These are phyloP conservation scores for Sugiyamaella marilandica DNA, from an alignment of 805 yeast genomes.

Conservation along the genomic window DNA sequence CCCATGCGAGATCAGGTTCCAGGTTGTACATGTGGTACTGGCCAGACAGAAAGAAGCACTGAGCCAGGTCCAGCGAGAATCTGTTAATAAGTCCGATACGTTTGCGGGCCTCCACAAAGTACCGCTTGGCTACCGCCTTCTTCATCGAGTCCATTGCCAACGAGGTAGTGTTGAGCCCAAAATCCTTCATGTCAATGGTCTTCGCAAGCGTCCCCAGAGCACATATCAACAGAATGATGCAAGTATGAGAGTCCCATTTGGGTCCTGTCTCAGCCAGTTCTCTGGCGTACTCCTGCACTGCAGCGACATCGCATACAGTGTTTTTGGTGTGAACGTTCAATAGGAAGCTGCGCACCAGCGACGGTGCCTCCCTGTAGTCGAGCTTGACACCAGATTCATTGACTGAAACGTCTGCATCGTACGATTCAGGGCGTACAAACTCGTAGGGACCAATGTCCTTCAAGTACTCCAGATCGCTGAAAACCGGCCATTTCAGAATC, in stretches of 20 bases:
- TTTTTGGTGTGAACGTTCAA: conserved; percentile 16
- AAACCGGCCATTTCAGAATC: conserved; percentile 16
- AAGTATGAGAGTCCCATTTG: conserved; percentile 14
- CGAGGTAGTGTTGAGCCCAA: conserved; percentile 7
- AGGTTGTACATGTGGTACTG: conserved; percentile 17
- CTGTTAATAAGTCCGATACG: conserved; percentile 14
- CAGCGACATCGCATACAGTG: conserved; percentile 19
- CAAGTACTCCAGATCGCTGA: conserved; percentile 9
- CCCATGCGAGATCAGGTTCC: conserved; percentile 17
- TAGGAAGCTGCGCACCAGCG: conserved; percentile 12
- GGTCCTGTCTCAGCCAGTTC: conserved; percentile 16
- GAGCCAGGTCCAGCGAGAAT: conserved; percentile 15
- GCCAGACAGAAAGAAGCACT: conserved; percentile 16
- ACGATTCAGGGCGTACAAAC: conserved; percentile 5
- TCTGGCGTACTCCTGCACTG: conserved; percentile 12
- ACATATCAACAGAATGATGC: conserved; percentile 14
- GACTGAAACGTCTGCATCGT: conserved; percentile 9
- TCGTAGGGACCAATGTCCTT: conserved; percentile 1
- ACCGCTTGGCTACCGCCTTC: conserved; percentile 12
- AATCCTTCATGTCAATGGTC: conserved; percentile 10
- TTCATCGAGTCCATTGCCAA: conserved; percentile 5
- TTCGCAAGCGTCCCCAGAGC: conserved; percentile 16
- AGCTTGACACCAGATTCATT: conserved; percentile 3
- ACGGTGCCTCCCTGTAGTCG: conserved; percentile 14
- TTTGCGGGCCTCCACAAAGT: conserved; percentile 18